phyloP scores from a whole-genome alignment of 495 filamentous ascomycete species.

The Lasiosphaeris hirsuta region DNA sequence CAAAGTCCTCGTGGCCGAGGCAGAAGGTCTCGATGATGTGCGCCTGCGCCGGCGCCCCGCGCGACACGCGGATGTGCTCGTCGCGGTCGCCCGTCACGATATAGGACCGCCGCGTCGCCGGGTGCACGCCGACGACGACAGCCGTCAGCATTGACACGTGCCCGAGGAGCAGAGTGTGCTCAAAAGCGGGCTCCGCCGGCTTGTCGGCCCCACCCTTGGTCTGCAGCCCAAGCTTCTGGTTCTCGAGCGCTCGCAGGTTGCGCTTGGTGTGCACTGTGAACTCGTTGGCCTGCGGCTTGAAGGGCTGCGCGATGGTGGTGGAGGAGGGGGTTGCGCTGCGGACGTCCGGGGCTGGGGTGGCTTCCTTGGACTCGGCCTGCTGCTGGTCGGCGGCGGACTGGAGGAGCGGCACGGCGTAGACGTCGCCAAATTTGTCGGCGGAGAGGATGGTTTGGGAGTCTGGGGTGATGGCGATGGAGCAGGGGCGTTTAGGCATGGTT shows the following conservation, averaged over 20 bases:
- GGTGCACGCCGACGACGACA: slow-evolving; percentile 48
- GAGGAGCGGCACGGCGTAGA: slow-evolving; percentile 81
- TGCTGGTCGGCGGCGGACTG: slow-evolving; percentile 25
- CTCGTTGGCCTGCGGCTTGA: slow-evolving; percentile 57
- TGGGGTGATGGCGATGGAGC: slow-evolving; percentile 63
- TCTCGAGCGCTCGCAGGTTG: slow-evolving; percentile 70
- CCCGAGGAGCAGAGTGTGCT: slow-evolving; percentile 73
- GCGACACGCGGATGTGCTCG: slow-evolving; percentile 92
- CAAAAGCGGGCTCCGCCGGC: slow-evolving; percentile 51
- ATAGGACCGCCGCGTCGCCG: slow-evolving; percentile 48
- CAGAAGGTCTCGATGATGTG: slow-evolving; percentile 88
- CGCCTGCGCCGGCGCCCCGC: slow-evolving; percentile 69
- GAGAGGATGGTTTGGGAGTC: slow-evolving; percentile 69
- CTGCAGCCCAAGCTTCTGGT: slow-evolving; percentile 57
- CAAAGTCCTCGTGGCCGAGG: slow-evolving; percentile 78
- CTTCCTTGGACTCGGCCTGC: not conserved
- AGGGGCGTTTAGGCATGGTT: slow-evolving; percentile 84
- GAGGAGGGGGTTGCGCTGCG: slow-evolving; percentile 21
- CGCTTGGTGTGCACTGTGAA: slow-evolving; percentile 80
- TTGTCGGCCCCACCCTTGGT: slow-evolving; percentile 40
- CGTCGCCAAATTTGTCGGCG: slow-evolving; percentile 95
- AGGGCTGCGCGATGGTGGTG: slow-evolving; percentile 1
- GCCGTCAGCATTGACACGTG: slow-evolving; percentile 93
- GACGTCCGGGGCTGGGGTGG: slow-evolving; percentile 11
- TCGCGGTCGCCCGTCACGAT: slow-evolving; percentile 90